Base-by-base conservation (phyloP, 331 rosid genomes). In the Stylosanthes scabra region DNA sequence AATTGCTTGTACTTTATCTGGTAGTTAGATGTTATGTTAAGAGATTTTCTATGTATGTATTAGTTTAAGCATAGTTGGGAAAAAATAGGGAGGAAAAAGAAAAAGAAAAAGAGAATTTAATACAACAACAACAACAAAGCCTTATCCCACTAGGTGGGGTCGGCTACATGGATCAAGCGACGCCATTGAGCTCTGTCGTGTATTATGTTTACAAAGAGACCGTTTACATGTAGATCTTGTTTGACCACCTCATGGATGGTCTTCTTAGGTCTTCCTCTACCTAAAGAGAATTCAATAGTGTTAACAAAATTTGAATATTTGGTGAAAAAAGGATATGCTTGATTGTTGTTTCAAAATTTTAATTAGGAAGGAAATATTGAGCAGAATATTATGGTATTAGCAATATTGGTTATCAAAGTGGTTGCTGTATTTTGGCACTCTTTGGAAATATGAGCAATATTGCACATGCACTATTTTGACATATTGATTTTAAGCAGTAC, bases 401-500 rank as follows among this genome's bases (percentile, higher is more conserved):
- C 6, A 28, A 58, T 58, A 41, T 25, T 57, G 10, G 65, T 47
- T 25, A 39, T 37, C 60, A 39, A 29, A 59, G 6, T 50, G 70
- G 16, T 39, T 39, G 63, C 34, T 16, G 60, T 47, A 49, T n/a
- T 74, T 50, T 67, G 54, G 20, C 59, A 1, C 13, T 10, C 64
- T 25, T 37, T 9, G 11, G 39, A 37, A 34, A 16, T 47, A 54
- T 62, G 3, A 31, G 37, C 37, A 4, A 31, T 27, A 59, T 37
- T 69, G 34, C 57, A 57, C 66, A 71, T 71, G 58, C 54, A 47
- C 60, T 46, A 59, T 16, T 59, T 51, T 60, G 10, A 28, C 52
- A 44, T 10, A 12, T 61, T 45, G 7, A 58, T 57, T 65, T 76
- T 72, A 59, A 39, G 81, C 83, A 93, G 98, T 91, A 91, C 74